Evolutionary conservation across 148 eudicot species (phyloP), one percentile per base, ranked within the genome.

Genomic region (Camellia sinensis): DNA sequence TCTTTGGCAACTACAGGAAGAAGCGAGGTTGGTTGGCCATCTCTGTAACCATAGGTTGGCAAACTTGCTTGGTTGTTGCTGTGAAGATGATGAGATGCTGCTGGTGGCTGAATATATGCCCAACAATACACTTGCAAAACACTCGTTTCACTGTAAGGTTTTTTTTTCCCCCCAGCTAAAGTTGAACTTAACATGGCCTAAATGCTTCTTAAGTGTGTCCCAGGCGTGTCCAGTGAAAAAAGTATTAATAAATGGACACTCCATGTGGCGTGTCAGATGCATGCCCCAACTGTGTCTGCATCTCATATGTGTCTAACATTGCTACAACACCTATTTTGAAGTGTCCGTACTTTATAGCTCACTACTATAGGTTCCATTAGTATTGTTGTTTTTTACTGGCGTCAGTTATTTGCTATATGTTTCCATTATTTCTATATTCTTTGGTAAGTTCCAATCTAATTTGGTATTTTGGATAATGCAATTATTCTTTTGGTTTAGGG

Each of bases 41-140:
- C 89, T 92, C 15, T 88, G 88, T 13, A 90, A 81, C 79, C 86
- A 77, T 40, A 87, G 85, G 84, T 80, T 92, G 85, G 93, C 84
- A 17, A 92, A 92, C 82, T 85, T 92, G 76, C 89, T 92, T 82
- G 95, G 95, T 37, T 90, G 87, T 71, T 92, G 95, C 50, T 92
- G 89, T 74, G 91, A 89, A 81, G 85, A 86, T 80, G 93, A 87
- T 64, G 95, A 92, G 77, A 89, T 93, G 82, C 81, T 92, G 53
- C 95, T 92, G 83, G 91, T 92, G 65, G 89, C 93, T 0, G 95
- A 92, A 79, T 92, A 85, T 82, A 83, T 90, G 92, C 92, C 93
- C 62, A 89, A 90, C 68, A 85, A 82, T 48, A 92, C 95, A 9
- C 95, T 92, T 22, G 91, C 95, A 61, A 92, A 90, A 76, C 95